Evolutionary conservation across 2,329 filamentous ascomycete species (phyloP).

Genomic region (Arthrobotrys entomopaga): DNA sequence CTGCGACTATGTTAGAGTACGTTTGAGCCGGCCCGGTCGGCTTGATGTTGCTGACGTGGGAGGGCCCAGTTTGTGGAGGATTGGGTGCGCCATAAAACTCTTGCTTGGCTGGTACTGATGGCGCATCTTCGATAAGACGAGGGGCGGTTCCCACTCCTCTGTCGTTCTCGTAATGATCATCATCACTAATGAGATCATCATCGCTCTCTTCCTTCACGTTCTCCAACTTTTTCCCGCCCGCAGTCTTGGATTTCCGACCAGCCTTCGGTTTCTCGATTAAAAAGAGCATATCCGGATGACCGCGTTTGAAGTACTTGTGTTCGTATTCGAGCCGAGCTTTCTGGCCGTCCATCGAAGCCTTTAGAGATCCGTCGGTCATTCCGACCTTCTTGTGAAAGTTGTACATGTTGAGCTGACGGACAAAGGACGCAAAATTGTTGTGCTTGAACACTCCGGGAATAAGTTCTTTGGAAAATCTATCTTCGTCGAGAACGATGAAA

Average conservation of each 20-base stretch:
- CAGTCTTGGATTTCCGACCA: constrained; percentile 64
- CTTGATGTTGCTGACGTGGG: constrained; percentile 60
- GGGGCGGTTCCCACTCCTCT: constrained; percentile 61
- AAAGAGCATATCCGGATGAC: constrained; percentile 81
- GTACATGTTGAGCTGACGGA: constrained; percentile 76
- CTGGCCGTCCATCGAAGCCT: constrained; percentile 93
- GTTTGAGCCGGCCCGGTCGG: constrained; percentile 64
- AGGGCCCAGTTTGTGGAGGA: constrained; percentile 45
- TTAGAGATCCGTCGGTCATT: constrained; percentile 96
- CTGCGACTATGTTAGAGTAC: constrained; percentile 62
- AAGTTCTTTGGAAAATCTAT: constrained; percentile 80
- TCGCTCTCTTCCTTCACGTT: constrained; percentile 75
- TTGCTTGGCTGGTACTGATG: constrained; percentile 28
- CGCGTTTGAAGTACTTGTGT: constrained; percentile 94
- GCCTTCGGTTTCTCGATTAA: constrained; percentile 71
- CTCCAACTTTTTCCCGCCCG: constrained; percentile 72
- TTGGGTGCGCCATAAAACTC: constrained; percentile 30
- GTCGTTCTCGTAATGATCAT: constrained; percentile 59
- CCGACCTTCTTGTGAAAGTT: constrained; percentile 78
- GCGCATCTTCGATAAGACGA: constrained; percentile 49
- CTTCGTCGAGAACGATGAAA: constrained; percentile 95
- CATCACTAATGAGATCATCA: constrained; percentile 58
- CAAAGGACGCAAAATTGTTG: constrained; percentile 81
- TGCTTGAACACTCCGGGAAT: constrained; percentile 82
- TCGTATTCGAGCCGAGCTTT: constrained; percentile 99